Evolutionary conservation across 2,329 filamentous ascomycete genomes (phyloP).

Genomic region (Cadophora malorum): DNA sequence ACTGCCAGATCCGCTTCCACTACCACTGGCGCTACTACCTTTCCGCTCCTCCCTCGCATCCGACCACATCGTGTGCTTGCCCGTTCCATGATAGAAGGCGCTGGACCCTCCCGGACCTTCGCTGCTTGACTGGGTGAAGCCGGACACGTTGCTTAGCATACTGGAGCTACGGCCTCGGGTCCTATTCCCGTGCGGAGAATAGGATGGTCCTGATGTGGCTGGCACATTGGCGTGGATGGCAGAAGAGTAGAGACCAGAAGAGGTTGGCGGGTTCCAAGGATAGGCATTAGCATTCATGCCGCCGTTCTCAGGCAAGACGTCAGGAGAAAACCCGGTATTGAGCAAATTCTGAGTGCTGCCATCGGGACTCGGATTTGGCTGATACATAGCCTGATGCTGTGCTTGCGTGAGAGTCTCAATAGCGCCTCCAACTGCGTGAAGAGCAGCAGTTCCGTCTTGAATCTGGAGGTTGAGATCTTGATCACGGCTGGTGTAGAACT

Average conservation of each 20-base stretch:
- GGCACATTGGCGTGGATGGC: constrained; percentile 25
- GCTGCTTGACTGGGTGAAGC: constrained; percentile 67
- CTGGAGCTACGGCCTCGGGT: constrained; percentile 65
- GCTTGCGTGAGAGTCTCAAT: constrained; percentile 25
- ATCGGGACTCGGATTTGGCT: constrained; percentile 30
- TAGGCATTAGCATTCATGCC: constrained; percentile 30
- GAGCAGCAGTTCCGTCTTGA: constrained; percentile 25
- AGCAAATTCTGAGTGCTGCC: constrained; percentile 35
- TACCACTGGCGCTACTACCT: constrained; percentile 35
- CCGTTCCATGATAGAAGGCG: constrained; percentile 23
- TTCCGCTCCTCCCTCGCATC: constrained; percentile 35
- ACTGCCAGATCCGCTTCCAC: constrained; percentile 48
- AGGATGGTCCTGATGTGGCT: constrained; percentile 17
- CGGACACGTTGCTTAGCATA: constrained; percentile 72
- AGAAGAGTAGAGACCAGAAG: constrained; percentile 22
- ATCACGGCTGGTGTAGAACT: constrained; percentile 38
- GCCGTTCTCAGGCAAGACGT: constrained; percentile 30
- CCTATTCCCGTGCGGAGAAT: constrained; percentile 28
- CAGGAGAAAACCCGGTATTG: constrained; percentile 15
- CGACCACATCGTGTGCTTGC: constrained; percentile 30
- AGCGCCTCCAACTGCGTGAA: constrained; percentile 24
- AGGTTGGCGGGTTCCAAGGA: constrained; percentile 38
- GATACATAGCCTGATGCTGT: constrained; percentile 29
- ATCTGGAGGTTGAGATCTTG: constrained; percentile 31
- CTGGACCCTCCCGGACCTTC: constrained; percentile 46